These are phyloP conservation scores for Dioscorea zingiberensis DNA, from an alignment of 106 monocot species.

Conservation along the genomic window DNA sequence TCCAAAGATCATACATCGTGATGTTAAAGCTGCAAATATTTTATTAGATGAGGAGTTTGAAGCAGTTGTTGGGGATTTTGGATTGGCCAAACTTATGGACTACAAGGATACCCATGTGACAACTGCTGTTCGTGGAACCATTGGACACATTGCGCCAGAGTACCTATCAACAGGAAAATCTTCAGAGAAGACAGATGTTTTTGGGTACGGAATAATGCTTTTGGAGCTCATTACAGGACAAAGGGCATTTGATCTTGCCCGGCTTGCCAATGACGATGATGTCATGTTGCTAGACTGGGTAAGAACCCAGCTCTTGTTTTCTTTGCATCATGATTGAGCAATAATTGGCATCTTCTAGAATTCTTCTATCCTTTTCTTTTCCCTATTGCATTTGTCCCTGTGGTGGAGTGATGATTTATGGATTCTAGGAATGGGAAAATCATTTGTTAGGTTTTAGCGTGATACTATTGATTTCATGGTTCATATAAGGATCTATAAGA, in stretches of 20 bases:
- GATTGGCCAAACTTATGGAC: constrained; percentile 27
- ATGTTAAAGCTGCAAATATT: constrained; percentile 32
- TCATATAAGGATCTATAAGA: too few relatives aligned
- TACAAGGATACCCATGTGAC: constrained; percentile 26
- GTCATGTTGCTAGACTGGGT: constrained; percentile 17
- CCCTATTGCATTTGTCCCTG: too few relatives aligned
- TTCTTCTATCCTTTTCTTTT: too few relatives aligned
- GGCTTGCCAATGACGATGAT: constrained; percentile 23
- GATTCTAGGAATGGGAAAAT: too few relatives aligned
- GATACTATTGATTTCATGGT: too few relatives aligned
- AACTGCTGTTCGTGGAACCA: constrained; percentile 20
- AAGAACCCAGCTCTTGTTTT: neutral
- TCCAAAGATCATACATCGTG: constrained; percentile 29
- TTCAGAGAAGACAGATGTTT: constrained; percentile 20
- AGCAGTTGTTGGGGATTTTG: constrained; percentile 28
- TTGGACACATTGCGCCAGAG: constrained; percentile 15
- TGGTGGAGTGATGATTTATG: too few relatives aligned
- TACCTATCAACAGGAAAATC: constrained; percentile 10
- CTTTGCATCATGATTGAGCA: neutral
- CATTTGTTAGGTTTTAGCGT: too few relatives aligned
- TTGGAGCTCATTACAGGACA: constrained; percentile 21
- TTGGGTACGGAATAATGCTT: constrained; percentile 23
- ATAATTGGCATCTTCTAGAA: neutral
- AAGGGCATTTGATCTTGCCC: constrained; percentile 8
- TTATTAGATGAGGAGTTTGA: constrained; percentile 29